Percentiles rank a stretch among this genome's conserved stretches.
These are phyloP conservation scores for Macaranga tanarius DNA, from an alignment of 441 rosid species.

Conservation along the genomic window DNA sequence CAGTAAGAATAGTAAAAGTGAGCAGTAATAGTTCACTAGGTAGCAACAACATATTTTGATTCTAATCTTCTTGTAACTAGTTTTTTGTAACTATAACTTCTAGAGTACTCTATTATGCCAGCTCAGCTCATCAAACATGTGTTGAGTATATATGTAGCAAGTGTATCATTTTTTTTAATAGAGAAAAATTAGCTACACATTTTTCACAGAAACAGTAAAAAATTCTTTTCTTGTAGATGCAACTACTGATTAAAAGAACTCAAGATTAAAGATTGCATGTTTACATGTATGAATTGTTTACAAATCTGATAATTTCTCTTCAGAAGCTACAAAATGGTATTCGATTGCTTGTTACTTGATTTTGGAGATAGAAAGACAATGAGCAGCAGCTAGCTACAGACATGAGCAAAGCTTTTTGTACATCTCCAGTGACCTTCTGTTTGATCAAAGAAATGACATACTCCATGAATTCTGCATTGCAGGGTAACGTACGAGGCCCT, in stretches of 20 bases:
- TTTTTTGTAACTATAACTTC: too few species aligned
- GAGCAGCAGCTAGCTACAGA: background rate
- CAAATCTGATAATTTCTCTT: background rate
- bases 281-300: background rate
- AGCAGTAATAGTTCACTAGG: too few species aligned
- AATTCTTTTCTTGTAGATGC: too few species aligned
- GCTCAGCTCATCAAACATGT: too few species aligned
- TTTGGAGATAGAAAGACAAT: background rate
- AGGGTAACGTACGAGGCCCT: slow-evolving; percentile 7
- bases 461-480: slow-evolving; percentile 13
- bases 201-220: too few species aligned
- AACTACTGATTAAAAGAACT: background rate
- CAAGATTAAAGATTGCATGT: background rate
- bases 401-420: background rate
- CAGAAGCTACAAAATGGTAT: background rate
- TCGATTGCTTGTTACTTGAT: background rate
- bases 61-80: too few species aligned
- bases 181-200: too few species aligned
- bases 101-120: too few species aligned
- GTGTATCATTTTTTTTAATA: too few species aligned
- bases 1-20: too few species aligned
- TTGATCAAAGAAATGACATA: slow-evolving; percentile 19
- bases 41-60: too few species aligned
- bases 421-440: background rate
- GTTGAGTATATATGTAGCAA: too few species aligned